These are phyloP conservation scores for Plasmodium gaboni DNA, from an alignment of 169 alveolate genomes.

Conservation along the genomic window DNA sequence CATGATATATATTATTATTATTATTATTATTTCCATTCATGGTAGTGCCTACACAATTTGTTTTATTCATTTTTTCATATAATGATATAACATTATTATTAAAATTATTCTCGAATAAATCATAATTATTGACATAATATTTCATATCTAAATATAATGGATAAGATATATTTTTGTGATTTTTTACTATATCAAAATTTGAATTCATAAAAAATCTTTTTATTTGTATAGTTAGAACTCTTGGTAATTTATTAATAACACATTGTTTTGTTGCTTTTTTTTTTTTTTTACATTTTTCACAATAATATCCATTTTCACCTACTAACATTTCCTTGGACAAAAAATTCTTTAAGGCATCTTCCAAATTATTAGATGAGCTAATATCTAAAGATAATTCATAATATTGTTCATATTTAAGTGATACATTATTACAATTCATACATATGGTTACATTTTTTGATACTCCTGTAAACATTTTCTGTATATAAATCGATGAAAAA, in stretches of 20 bases:
- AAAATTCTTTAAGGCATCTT: slow-evolving; percentile 76
- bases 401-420: slow-evolving; percentile 83
- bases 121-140: slow-evolving; percentile 43
- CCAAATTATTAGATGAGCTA: slow-evolving; percentile 77
- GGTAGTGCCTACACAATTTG: too few species aligned
- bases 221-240: slow-evolving; percentile 78
- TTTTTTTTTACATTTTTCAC: slow-evolving; percentile 79
- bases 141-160: slow-evolving; percentile 69
- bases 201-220: slow-evolving; percentile 80
- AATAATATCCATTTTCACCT: slow-evolving; percentile 82
- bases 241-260: slow-evolving; percentile 80
- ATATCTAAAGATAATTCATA: slow-evolving; percentile 83
- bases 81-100: slow-evolving; percentile 58
- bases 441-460: slow-evolving; percentile 56
- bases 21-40: background rate
- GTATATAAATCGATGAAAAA: slow-evolving; percentile 40
- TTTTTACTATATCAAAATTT: slow-evolving; percentile 35
- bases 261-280: slow-evolving; percentile 83
- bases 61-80: slow-evolving; percentile 42
- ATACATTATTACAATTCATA: slow-evolving; percentile 77
- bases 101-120: slow-evolving; percentile 41
- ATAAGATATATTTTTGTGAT: slow-evolving; percentile 48
- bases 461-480: slow-evolving; percentile 63
- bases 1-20: background rate
- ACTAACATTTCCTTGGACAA: slow-evolving; percentile 74